Evolutionary conservation across 768 basidiomycete genomes (phyloP), one percentile per base, ranked within the genome.

Genomic region (Podaxis pistillaris): DNA sequence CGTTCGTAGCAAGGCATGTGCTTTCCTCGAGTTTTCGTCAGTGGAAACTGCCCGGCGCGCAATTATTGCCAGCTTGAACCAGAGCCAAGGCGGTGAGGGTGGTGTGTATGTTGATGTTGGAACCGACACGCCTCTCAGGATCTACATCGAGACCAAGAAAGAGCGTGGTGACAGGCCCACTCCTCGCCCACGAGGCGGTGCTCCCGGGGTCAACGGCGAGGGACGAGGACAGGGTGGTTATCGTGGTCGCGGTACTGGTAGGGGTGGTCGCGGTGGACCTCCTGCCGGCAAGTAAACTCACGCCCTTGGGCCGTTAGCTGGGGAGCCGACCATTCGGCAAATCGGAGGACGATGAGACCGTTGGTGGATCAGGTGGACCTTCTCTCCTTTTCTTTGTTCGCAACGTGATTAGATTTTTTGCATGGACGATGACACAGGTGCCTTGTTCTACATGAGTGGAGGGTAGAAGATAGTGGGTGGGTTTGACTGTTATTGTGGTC

Each of bases 101-200:
- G 96, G 95, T 13, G 82, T 98, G 65, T 87, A 84, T 71, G 74
- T 96, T 56, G 90, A 91, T 53, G 80, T 82, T 8, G 88, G 84
- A 0, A 83, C 83, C 3, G 86, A 85, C 6, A 74, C 65, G 1
- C 76, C 75, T 62, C 73, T 83, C 37, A 79, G 89, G 63, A 86
- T 98, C 63, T 81, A 78, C 63, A 86, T 98, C 38, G 95, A 96
- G 82, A 92, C 90, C 47, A 85, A 92, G 74, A 97, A 94, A 80
- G 95, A 98, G 78, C 83, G 94, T 50, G 86, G 87, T 40, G 94
- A 97, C n/a, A 76, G 94, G 59, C 86, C 87, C 1, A 77, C 95
- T 61, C 88, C 88, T 2, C 85, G 86, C 15, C 81, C 85, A 5
- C 81, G 90, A 17, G 86, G 88, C 46, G 89, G 86, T 36, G 77